These are phyloP conservation scores for Chenopodium berlandieri DNA, from an alignment of 148 eudicot genomes.

Conservation along the genomic window DNA sequence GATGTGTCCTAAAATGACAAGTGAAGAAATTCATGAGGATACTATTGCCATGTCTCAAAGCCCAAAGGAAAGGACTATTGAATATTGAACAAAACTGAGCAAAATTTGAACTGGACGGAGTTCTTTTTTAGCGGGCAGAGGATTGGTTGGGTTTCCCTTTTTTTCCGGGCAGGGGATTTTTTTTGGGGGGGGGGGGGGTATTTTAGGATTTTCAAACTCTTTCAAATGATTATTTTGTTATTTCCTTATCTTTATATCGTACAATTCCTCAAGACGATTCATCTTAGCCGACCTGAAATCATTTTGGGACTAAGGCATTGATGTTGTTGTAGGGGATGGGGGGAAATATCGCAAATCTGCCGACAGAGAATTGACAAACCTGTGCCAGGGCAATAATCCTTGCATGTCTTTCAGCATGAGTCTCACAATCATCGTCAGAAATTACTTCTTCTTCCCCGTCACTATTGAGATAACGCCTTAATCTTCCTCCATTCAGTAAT, in stretches of 20 bases:
- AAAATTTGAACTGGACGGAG: too few relatives aligned
- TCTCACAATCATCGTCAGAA: constrained; percentile 63
- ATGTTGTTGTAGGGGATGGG: too few relatives aligned
- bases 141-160: too few relatives aligned
- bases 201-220: too few relatives aligned
- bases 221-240: too few relatives aligned
- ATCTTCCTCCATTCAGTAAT: constrained; percentile 64
- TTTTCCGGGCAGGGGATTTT: too few relatives aligned
- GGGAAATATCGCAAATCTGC: background rate
- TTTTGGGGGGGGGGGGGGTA: too few relatives aligned
- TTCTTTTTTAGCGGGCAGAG: too few relatives aligned
- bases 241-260: too few relatives aligned
- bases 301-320: too few relatives aligned
- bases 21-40: background rate
- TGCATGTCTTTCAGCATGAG: constrained; percentile 73
- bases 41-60: background rate
- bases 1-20: constrained; percentile 15
- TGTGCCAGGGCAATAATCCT: constrained; percentile 54
- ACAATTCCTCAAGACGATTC: too few relatives aligned
- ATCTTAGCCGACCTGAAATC: too few relatives aligned
- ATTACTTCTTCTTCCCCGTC: constrained; percentile 64
- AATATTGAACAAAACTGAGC: background rate
- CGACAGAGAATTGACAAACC: constrained; percentile 38
- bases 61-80: background rate
- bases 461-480: constrained; percentile 76